These are phyloP conservation scores for Colletotrichum lindemuthianum DNA, from an alignment of 2,329 filamentous ascomycete genomes.

Conservation along the genomic window DNA sequence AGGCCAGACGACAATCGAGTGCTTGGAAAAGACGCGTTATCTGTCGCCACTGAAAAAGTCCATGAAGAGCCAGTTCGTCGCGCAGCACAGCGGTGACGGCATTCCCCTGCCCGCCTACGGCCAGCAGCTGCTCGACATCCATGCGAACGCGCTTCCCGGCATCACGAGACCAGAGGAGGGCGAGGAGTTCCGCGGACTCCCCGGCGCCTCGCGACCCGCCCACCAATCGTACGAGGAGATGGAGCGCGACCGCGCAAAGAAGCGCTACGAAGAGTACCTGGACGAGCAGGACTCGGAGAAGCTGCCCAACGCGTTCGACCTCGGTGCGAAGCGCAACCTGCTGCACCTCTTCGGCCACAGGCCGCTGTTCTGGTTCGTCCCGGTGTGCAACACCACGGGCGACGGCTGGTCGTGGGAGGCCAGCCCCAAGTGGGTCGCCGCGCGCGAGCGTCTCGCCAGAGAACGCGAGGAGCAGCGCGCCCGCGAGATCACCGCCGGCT, in stretches of 20 bases:
- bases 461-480: conserved; percentile 69
- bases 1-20: conserved; percentile 95
- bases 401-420: conserved; percentile 97
- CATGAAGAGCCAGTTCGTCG: conserved; percentile 71
- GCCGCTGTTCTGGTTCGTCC: conserved; percentile 79
- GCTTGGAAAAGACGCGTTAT: conserved; percentile 94
- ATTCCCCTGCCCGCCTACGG: conserved; percentile 68
- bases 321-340: conserved; percentile 85
- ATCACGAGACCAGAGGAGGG: conserved; percentile 85
- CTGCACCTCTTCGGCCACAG: conserved; percentile 82
- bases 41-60: conserved; percentile 80
- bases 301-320: conserved; percentile 92
- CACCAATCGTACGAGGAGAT: conserved; percentile 65
- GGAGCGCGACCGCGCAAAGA: conserved; percentile 64
- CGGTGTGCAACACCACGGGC: conserved; percentile 85
- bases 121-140: conserved; percentile 82
- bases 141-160: conserved; percentile 83
- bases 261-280: conserved; percentile 76
- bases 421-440: conserved; percentile 79
- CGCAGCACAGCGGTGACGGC: conserved; percentile 62
- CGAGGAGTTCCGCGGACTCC: conserved; percentile 61
- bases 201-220: conserved; percentile 49
- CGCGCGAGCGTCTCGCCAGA: conserved; percentile 68
- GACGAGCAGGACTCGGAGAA: conserved; percentile 90
- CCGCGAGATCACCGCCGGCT: conserved; percentile 74